Evolutionary conservation across 2,329 filamentous ascomycete genomes (phyloP).

Genomic region (Stagonosporopsis rhizophila): DNA sequence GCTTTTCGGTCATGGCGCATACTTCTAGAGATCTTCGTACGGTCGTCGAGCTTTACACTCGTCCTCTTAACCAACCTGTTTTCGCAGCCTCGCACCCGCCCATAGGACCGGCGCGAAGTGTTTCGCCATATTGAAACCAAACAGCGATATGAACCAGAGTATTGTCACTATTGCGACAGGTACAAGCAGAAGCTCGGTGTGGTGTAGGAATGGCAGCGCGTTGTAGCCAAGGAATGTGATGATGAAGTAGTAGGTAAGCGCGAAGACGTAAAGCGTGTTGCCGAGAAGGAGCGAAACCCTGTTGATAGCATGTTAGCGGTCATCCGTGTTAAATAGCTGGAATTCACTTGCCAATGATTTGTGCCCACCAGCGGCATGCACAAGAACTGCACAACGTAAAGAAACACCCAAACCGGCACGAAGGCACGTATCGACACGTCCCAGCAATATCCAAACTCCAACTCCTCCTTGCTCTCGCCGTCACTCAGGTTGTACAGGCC

Average conservation of each 20-base stretch:
- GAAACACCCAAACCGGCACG: slow-evolving; percentile 70
- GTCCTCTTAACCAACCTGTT: slow-evolving; percentile 38
- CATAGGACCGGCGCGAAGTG: slow-evolving; percentile 60
- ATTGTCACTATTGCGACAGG: slow-evolving; percentile 67
- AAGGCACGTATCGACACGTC: slow-evolving; percentile 73
- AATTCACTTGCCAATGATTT: slow-evolving; percentile 59
- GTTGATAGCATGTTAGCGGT: not conserved
- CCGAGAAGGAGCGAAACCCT: slow-evolving; percentile 66
- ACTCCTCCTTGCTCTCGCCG: slow-evolving; percentile 57
- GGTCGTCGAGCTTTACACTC: not conserved
- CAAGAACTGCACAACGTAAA: slow-evolving; percentile 72
- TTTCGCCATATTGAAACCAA: slow-evolving; percentile 59
- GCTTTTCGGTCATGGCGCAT: not conserved
- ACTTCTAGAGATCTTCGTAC: not conserved
- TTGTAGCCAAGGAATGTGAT: slow-evolving; percentile 75
- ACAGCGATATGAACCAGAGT: slow-evolving; percentile 63
- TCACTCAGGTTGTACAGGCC: slow-evolving; percentile 65
- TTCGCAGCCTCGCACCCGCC: slow-evolving; percentile 56
- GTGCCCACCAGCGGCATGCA: slow-evolving; percentile 67
- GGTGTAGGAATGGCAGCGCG: slow-evolving; percentile 70
- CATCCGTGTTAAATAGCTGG: not conserved
- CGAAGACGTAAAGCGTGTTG: slow-evolving; percentile 71
- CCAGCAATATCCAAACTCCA: slow-evolving; percentile 76
- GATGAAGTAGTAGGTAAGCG: slow-evolving; percentile 70
- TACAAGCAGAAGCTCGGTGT: slow-evolving; percentile 69